Evolutionary conservation across 2,329 filamentous ascomycete genomes (phyloP), one percentile per base, ranked within the genome.

Genomic region (Chrysoporthe austroafricana): DNA sequence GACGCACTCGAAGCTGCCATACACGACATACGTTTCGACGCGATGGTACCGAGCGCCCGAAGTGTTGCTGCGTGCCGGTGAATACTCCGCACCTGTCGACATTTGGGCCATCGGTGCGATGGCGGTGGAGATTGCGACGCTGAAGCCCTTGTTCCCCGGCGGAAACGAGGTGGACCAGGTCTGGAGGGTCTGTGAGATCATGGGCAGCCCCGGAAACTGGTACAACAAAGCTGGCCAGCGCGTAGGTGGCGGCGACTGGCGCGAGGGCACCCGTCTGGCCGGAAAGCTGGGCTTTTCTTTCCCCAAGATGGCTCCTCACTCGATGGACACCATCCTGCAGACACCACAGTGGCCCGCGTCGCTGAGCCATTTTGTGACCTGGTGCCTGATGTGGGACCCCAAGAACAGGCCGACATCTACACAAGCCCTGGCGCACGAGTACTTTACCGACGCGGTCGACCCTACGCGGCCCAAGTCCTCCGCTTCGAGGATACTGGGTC

Each of bases 311-410:
- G 95, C 96, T 32, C 96, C 96, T 62, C 96, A 98, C 79, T 88
- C 95, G 21, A 93, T 99, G 88, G 95, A 98, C 73, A 96, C 93
- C 5, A 96, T 98, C 72, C 85, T 99, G 8, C 93, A 93, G 76
- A 79, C 91, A 36, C 94, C 96, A 18, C 93, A 97, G 76, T 99
- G 96, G 96, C 96, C 96, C 6, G 82, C 90, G 1, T 91, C 93
- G 26, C 85, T 99, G 66, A 91, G 91, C 74, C 89, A 96, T 68
- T 98, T 99, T 76, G 96, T 99, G 68, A 99, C 96, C 18, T 97
- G 94, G 94, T 99, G 96, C 79, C 81, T 99, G 72, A 96, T 98
- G 92, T 99, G 96, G 96, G 96, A 99, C 79, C 96, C 96, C 13
- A 96, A 94, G 82, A 89, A 84, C 75, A 88, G 96, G 69, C 96